These are phyloP conservation scores for Fusarium sp. DNA, from an alignment of 2,329 filamentous ascomycete genomes.

Conservation along the genomic window DNA sequence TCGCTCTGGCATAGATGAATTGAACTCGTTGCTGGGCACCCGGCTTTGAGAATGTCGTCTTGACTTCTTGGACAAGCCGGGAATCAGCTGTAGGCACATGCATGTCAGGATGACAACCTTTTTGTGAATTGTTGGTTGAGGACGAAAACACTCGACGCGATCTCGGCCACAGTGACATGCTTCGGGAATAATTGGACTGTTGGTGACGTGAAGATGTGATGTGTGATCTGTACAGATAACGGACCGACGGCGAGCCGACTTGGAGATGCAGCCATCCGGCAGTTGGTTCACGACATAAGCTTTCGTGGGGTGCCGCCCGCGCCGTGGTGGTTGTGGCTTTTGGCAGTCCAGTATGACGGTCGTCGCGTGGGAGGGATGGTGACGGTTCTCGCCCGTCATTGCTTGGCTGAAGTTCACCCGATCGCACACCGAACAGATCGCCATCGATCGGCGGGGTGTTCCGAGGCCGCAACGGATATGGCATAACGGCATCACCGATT, in stretches of 20 bases:
- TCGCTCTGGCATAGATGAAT: slow-evolving; percentile 66
- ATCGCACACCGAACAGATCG: slow-evolving; percentile 15
- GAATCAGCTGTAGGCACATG: slow-evolving; percentile 71
- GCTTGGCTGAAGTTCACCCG: slow-evolving; percentile 14
- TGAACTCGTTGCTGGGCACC: slow-evolving; percentile 67
- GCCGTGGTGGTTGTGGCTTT: slow-evolving; percentile 6
- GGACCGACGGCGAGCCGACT: not conserved
- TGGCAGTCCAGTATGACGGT: not conserved
- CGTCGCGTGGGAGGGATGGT: slow-evolving; percentile 26
- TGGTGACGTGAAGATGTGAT: not conserved
- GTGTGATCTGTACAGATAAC: not conserved
- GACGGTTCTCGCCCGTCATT: slow-evolving; percentile 10
- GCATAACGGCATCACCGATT: slow-evolving; percentile 39
- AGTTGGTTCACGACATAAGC: slow-evolving; percentile 18
- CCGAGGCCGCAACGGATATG: slow-evolving; percentile 24
- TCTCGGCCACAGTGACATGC: not conserved
- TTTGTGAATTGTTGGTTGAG: not conserved
- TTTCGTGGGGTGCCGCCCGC: slow-evolving; percentile 7
- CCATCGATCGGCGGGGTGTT: slow-evolving; percentile 34
- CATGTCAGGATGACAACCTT: slow-evolving; percentile 46
- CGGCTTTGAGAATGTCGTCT: slow-evolving; percentile 65
- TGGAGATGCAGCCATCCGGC: slow-evolving; percentile 12
- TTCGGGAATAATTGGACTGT: not conserved
- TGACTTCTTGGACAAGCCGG: slow-evolving; percentile 63
- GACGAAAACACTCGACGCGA: not conserved